Evolutionary conservation across 495 filamentous ascomycete species (phyloP).

Genomic region (Podospora fimiseda): DNA sequence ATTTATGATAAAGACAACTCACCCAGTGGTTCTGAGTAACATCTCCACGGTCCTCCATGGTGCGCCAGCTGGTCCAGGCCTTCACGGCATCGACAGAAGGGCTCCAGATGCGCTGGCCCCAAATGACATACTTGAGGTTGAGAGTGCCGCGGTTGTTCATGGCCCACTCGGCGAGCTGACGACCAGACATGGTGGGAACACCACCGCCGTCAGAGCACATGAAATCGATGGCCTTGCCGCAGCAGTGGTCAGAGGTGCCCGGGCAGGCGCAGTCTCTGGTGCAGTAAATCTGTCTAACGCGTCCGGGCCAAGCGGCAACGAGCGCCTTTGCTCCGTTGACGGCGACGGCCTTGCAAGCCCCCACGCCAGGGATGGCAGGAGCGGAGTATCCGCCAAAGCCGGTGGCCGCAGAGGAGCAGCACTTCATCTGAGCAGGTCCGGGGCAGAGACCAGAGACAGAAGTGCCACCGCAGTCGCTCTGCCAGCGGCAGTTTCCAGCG

Average conservation of each 20-base stretch:
- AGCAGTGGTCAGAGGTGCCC: slow-evolving; percentile 34
- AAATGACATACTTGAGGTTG: slow-evolving; percentile 43
- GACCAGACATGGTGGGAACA: slow-evolving; percentile 24
- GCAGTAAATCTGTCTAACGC: slow-evolving; percentile 32
- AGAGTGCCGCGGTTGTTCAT: slow-evolving; percentile 36
- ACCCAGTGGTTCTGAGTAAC: slow-evolving; percentile 38
- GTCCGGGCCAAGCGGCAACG: slow-evolving; percentile 30
- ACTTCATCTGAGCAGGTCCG: slow-evolving; percentile 33
- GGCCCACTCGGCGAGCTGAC: slow-evolving; percentile 40
- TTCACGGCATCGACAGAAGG: slow-evolving; percentile 24
- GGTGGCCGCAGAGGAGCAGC: slow-evolving; percentile 26
- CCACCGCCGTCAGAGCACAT: slow-evolving; percentile 38
- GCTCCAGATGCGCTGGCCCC: slow-evolving; percentile 44
- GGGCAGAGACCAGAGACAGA: slow-evolving; percentile 29
- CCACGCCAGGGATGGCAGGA: slow-evolving; percentile 26
- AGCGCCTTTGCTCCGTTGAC: slow-evolving; percentile 29
- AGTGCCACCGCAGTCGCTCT: slow-evolving; percentile 30
- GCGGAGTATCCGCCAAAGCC: slow-evolving; percentile 27
- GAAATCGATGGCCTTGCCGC: slow-evolving; percentile 36
- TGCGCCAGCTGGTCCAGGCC: slow-evolving; percentile 33
- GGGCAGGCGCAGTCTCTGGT: slow-evolving; percentile 27
- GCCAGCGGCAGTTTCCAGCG: slow-evolving; percentile 33
- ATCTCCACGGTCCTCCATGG: slow-evolving; percentile 36
- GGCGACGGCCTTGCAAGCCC: slow-evolving; percentile 32
- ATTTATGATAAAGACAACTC: no score